phyloP scores from a whole-genome alignment of 768 basidiomycete species.

The Pleurotus sapidus region DNA sequence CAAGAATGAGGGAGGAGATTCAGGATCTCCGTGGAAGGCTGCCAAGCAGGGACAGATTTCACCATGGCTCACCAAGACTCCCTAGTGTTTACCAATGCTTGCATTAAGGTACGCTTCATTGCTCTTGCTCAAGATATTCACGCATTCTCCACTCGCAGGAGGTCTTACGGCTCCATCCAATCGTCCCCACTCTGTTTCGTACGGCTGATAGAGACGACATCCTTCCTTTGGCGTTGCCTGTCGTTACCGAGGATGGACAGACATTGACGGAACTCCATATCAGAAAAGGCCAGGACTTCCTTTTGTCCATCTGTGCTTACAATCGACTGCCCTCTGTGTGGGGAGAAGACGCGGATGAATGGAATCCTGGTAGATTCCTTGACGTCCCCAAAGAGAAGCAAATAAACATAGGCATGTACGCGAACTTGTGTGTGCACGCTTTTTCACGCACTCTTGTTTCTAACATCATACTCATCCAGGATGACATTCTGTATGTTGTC shows the following conservation, averaged over 20 bases:
- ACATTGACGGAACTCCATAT: constrained; percentile 28
- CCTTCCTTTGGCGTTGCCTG: constrained; percentile 38
- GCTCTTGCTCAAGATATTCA: neutral
- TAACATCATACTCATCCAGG: neutral
- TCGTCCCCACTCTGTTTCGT: constrained; percentile 23
- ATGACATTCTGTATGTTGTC: constrained; percentile 3
- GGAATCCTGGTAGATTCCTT: constrained; percentile 18
- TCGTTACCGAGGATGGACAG: constrained; percentile 29
- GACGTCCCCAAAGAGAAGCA: constrained; percentile 9
- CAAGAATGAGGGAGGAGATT: constrained; percentile 42
- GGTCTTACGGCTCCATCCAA: constrained; percentile 28
- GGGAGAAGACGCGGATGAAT: constrained; percentile 18
- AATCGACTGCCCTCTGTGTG: constrained; percentile 23
- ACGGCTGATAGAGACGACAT: constrained; percentile 28
- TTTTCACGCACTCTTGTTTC: neutral
- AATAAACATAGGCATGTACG: constrained; percentile 18
- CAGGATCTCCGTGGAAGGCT: constrained; percentile 15
- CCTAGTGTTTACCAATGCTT: constrained; percentile 5
- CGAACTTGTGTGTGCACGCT: constrained; percentile 20
- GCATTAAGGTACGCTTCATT: neutral
- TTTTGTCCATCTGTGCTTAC: constrained; percentile 31
- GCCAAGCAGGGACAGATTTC: neutral
- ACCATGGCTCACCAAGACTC: neutral
- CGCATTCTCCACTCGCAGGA: constrained; percentile 14
- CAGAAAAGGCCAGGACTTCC: constrained; percentile 29